Evolutionary conservation across 1,284 basidiomycete species (phyloP).

Genomic region (Anthracocystis panici-leucophaei): DNA sequence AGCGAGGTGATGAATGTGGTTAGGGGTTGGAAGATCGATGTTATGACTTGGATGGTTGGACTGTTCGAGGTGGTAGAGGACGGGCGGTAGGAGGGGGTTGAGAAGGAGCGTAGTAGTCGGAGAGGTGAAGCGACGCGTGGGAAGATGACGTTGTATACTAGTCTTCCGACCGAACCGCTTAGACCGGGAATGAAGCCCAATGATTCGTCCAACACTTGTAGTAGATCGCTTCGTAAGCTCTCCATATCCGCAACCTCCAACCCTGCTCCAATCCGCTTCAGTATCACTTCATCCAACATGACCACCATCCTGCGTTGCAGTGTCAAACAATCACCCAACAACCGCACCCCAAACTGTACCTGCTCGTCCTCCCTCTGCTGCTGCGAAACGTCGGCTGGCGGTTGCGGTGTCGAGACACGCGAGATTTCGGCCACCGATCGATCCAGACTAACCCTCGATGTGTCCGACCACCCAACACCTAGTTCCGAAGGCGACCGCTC

Average conservation of each 20-base stretch:
- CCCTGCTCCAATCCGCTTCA: conserved; percentile 1
- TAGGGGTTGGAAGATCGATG: conserved; percentile 26
- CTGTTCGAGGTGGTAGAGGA: conserved; percentile 75
- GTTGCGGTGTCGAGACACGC: conserved; percentile 33
- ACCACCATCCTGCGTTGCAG: conserved; percentile 3
- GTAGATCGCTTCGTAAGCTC: conserved; percentile 15
- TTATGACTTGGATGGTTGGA: conserved; percentile 28
- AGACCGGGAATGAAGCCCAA: conserved; percentile 33
- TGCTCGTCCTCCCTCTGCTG: conserved; percentile 35
- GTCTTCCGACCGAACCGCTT: conserved; percentile 5
- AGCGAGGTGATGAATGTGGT: conserved; percentile 13
- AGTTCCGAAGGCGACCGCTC: conserved; percentile 25
- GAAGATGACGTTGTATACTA: conserved; percentile 74
- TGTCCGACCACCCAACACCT: background rate
- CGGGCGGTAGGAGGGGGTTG: conserved; percentile 79
- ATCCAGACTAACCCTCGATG: conserved; percentile 7
- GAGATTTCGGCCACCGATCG: conserved; percentile 21
- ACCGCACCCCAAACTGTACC: background rate
- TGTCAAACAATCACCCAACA: conserved; percentile 18
- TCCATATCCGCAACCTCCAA: background rate
- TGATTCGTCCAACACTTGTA: conserved; percentile 22
- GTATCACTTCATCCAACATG: conserved; percentile 10
- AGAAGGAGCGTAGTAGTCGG: conserved; percentile 86
- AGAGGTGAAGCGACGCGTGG: conserved; percentile 86
- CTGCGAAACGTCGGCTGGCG: conserved; percentile 9